phyloP scores from a whole-genome alignment of 495 filamentous ascomycete genomes.

The Annulohypoxylon nitens region DNA sequence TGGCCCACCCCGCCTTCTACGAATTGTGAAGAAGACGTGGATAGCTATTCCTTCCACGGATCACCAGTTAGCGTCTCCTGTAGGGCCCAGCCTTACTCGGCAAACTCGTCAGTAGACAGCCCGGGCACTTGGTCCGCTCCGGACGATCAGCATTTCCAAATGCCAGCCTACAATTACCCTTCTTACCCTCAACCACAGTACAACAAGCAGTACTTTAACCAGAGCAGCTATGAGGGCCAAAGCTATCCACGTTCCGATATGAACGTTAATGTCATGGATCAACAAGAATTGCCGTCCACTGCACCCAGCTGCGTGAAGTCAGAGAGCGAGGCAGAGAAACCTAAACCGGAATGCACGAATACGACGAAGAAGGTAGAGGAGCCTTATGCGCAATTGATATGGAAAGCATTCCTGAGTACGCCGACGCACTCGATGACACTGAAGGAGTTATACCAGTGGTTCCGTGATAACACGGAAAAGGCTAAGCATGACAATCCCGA shows the following conservation, averaged over 20 bases:
- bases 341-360: background rate
- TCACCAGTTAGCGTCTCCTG: constrained; percentile 29
- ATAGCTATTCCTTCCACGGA: constrained; percentile 37
- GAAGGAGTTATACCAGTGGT: constrained; percentile 92
- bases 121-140: constrained; percentile 34
- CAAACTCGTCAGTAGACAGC: constrained; percentile 20
- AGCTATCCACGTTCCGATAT: constrained; percentile 5
- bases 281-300: constrained; percentile 8
- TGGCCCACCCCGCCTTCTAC: constrained; percentile 46
- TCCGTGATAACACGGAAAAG: constrained; percentile 77
- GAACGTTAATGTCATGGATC: constrained; percentile 11
- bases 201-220: constrained; percentile 17
- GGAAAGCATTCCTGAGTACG: constrained; percentile 75
- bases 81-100: constrained; percentile 4
- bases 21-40: constrained; percentile 40
- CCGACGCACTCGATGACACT: constrained; percentile 78
- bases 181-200: constrained; percentile 11
- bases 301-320: background rate
- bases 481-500: constrained; percentile 70
- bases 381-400: constrained; percentile 89
- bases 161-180: constrained; percentile 21
- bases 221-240: constrained; percentile 15
- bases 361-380: constrained; percentile 55
- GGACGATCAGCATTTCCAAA: constrained; percentile 25
- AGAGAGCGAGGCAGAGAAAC: constrained; percentile 4